Conservation (phyloP, 1,139 yeast genomes). For the Blastobotrys arbuscula region DNA sequence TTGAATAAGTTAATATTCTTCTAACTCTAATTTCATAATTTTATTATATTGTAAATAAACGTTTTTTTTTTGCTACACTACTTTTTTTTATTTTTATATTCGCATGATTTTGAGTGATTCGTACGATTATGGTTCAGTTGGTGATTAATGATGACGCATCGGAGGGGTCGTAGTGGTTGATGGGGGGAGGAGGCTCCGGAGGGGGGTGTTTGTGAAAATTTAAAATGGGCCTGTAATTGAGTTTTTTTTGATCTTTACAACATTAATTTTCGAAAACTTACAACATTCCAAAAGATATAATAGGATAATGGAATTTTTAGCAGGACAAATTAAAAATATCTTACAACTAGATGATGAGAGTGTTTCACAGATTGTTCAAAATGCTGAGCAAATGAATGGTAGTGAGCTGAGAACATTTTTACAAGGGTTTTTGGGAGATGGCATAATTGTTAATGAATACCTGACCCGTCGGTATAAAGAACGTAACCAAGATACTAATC, state of each 20-base stretch:
- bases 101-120: background rate
- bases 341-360: constrained; percentile 15
- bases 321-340: background rate
- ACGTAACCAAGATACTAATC: constrained; percentile 1
- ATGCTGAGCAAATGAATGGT: constrained; percentile 12
- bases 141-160: background rate
- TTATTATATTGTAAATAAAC: background rate
- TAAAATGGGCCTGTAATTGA: too few species aligned
- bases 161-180: too few species aligned
- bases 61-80: background rate
- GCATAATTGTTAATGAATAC: constrained; percentile 9
- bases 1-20: constrained; percentile 44
- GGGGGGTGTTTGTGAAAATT: too few species aligned
- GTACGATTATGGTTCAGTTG: background rate
- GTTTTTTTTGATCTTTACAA: background rate
- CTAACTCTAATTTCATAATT: background rate
- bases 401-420: constrained; percentile 9
- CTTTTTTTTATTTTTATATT: background rate
- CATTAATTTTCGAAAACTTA: too few species aligned
- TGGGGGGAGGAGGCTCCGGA: too few species aligned
- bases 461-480: constrained; percentile 4
- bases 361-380: constrained; percentile 10
- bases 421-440: constrained; percentile 13
- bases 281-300: background rate
- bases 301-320: constrained; percentile 1